Evolutionary conservation across 768 basidiomycete species (phyloP), one percentile per base, ranked within the genome.

Genomic region (Crepidotus variabilis): DNA sequence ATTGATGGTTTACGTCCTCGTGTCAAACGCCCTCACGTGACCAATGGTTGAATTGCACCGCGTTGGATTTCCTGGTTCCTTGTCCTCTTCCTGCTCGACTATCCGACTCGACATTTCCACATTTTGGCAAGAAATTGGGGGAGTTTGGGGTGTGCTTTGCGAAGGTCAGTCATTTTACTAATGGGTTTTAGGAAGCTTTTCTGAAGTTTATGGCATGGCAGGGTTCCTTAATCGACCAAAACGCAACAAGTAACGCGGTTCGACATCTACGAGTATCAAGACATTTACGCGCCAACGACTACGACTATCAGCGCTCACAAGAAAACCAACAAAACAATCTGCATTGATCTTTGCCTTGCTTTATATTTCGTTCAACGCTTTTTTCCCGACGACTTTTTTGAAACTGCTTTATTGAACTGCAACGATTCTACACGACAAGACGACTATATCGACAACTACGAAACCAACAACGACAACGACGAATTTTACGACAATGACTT

Each of bases 11-110:
- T 28, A 28, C 28, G 28, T 28, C 28, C 28, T 28, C 28, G 28
- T 28, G 28, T 28, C 28, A 20, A 24, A 56, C 55, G 49, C 55
- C 55, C 10, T 56, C 55, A 56, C 34, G 55, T 56, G 55, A 56
- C 16, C 47, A 56, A 39, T 36, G n/a, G 55, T 56, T 56, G 35
- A 55, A 55, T 46, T 55, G 14, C 3, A 33, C 14, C 16, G 23
- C 43, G 46, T 10, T 36, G 33, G 49, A 23, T 34, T 32, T 36
- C 14, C 20, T 0, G 11, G 33, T 28, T 13, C 34, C 47, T 55
- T 49, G 47, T 48, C 22, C 49, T 39, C 39, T 55, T 55, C 54
- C 20, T 34, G 23, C 28, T 46, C 18, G 28, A 54, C 46, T n/a
- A 50, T 24, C n/a, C 16, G 22, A 36, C 6, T 39, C 35, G 34